These are phyloP conservation scores for Drechslera avenae DNA, from an alignment of 2,329 filamentous ascomycete genomes.

Conservation along the genomic window DNA sequence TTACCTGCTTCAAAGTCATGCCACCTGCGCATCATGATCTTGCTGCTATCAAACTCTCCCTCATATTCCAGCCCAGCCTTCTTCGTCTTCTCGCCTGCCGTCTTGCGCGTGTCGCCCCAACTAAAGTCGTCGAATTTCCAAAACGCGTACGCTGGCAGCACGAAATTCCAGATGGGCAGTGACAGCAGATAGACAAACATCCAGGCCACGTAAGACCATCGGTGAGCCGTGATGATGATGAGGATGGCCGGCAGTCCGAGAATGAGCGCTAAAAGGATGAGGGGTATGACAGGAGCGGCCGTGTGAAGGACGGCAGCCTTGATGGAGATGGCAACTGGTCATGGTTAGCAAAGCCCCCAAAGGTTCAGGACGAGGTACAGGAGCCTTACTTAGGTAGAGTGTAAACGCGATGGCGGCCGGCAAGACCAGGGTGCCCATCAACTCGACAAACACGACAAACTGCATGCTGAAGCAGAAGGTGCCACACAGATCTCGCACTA, in stretches of 20 bases:
- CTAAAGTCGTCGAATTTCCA: constrained; percentile 99
- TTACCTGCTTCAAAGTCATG: constrained; percentile 82
- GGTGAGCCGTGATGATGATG: constrained; percentile 91
- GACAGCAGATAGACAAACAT: constrained; percentile 96
- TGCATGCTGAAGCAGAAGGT: constrained; percentile 99
- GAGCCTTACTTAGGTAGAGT: constrained; percentile 83
- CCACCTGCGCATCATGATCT: constrained; percentile 99
- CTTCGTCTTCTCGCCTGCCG: constrained; percentile 85
- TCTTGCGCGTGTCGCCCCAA: constrained; percentile 98
- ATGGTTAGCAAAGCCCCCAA: constrained; percentile 35
- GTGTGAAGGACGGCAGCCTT: constrained; percentile 62
- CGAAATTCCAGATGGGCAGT: constrained; percentile 96
- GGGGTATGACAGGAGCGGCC: constrained; percentile 79
- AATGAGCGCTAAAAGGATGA: constrained; percentile 86
- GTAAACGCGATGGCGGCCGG: constrained; percentile 97
- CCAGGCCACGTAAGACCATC: constrained; percentile 90
- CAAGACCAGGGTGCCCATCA: constrained; percentile 91
- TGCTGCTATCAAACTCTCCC: constrained; percentile 96
- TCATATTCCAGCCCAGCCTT: constrained; percentile 86
- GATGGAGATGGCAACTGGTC: constrained; percentile 81
- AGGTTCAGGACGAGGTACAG: constrained; percentile 5
- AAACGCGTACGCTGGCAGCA: constrained; percentile 91
- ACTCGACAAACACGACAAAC: constrained; percentile 94
- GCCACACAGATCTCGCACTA: constrained; percentile 94
- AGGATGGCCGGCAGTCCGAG: constrained; percentile 90